Evolutionary conservation across 768 basidiomycete species (phyloP).

Genomic region (Mycena belliarum): DNA sequence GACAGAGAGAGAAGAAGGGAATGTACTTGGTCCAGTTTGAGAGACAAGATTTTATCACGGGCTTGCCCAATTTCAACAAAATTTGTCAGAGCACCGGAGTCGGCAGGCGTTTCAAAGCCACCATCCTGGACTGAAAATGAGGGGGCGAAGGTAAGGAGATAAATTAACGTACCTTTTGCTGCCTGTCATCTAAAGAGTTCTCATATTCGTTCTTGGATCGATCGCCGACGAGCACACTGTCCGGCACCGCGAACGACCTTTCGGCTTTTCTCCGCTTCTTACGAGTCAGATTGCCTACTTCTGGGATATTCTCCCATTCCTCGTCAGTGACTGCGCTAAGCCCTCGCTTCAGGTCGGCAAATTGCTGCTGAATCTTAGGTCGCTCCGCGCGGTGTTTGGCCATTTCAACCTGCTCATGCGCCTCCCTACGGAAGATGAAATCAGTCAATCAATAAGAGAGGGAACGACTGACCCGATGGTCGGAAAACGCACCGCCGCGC

Average conservation of each 20-base stretch:
- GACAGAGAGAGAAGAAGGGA: not conserved
- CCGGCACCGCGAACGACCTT: constrained; percentile 86
- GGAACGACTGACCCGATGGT: constrained; percentile 38
- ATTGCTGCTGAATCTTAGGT: constrained; percentile 95
- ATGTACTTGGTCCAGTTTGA: constrained; percentile 88
- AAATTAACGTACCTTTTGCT: constrained; percentile 64
- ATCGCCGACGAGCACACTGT: constrained; percentile 89
- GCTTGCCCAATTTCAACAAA: constrained; percentile 97
- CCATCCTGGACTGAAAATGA: constrained; percentile 41
- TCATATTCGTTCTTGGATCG: constrained; percentile 74
- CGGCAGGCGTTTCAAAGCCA: constrained; percentile 82
- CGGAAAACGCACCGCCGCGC: constrained; percentile 64
- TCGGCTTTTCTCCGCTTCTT: constrained; percentile 89
- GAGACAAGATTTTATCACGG: constrained; percentile 88
- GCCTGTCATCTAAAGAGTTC: constrained; percentile 69
- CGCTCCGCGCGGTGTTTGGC: constrained; percentile 81
- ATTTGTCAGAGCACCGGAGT: constrained; percentile 81
- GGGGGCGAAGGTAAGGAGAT: not conserved
- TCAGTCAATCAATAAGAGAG: constrained; percentile 28
- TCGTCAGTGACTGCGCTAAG: constrained; percentile 82
- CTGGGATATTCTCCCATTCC: constrained; percentile 95
- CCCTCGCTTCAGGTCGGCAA: constrained; percentile 92
- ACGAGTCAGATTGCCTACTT: constrained; percentile 93
- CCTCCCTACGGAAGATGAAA: constrained; percentile 30
- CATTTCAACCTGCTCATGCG: constrained; percentile 55